Conservation (phyloP, 1,284 basidiomycete genomes). For the Cutaneotrichosporon sp. region DNA sequence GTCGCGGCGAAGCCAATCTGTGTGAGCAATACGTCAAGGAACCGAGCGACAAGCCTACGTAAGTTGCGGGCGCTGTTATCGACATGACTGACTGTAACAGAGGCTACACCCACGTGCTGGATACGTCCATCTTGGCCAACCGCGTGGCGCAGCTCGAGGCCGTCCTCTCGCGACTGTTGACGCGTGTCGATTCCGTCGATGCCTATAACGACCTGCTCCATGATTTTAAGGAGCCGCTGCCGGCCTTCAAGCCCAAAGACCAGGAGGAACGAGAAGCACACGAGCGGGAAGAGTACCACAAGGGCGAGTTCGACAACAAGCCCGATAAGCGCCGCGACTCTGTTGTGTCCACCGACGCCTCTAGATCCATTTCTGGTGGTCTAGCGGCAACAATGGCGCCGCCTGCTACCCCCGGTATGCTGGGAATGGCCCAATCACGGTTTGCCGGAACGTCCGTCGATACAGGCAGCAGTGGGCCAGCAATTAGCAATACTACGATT, state of each 20-base stretch:
- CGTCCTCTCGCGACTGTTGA: conserved; percentile 15
- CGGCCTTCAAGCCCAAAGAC: conserved; percentile 12
- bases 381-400: not conserved
- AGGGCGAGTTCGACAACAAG: not conserved
- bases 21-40: conserved; percentile 21
- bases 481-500: not conserved
- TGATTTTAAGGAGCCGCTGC: conserved; percentile 16
- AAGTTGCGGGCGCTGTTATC: conserved; percentile 1
- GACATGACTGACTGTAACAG: conserved; percentile 12
- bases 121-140: conserved; percentile 21
- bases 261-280: conserved; percentile 5
- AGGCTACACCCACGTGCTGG: conserved; percentile 25
- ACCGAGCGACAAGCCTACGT: conserved; percentile 19
- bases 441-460: not conserved
- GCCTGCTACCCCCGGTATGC: not conserved
- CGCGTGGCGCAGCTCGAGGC: conserved; percentile 22
- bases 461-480: not conserved
- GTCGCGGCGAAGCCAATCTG: conserved; percentile 18
- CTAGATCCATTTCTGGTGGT: not conserved
- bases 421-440: not conserved
- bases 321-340: conserved; percentile 1
- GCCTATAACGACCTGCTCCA: conserved; percentile 15
- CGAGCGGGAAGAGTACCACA: not conserved
- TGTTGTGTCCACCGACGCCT: not conserved
- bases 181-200: conserved; percentile 11